Evolutionary conservation across 169 alveolate genomes (phyloP).

Genomic region (Eimeria sp.): DNA sequence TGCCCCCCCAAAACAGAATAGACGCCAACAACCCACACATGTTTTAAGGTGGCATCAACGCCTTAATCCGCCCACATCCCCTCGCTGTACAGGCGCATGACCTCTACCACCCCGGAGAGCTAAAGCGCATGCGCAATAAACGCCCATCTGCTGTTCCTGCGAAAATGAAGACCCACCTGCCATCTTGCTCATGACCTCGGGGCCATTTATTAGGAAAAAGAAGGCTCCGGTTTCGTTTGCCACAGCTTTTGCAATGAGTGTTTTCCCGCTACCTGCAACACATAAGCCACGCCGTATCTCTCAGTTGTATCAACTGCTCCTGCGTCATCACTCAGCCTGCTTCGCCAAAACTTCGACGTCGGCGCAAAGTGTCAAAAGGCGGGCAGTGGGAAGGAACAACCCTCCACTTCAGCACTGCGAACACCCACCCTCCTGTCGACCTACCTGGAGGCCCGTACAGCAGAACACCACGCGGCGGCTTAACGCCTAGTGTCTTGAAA

Average conservation of each 20-base stretch:
- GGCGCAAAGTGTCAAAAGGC: neutral
- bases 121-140: neutral
- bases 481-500: conserved; percentile 99
- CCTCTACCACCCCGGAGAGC: neutral
- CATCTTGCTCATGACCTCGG: conserved; percentile 98
- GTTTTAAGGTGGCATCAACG: neutral
- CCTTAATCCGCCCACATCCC: neutral
- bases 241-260: conserved; percentile 99
- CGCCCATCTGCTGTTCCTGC: neutral
- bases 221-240: conserved; percentile 97
- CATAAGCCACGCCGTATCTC: neutral
- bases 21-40: neutral
- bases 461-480: conserved; percentile 99
- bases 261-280: conserved; percentile 97
- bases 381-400: neutral
- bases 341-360: neutral
- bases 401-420: neutral
- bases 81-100: neutral
- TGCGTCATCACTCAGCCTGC: neutral
- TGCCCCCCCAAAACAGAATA: neutral
- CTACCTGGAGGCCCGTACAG: conserved; percentile 99
- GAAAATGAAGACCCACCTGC: conserved; percentile 87
- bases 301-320: neutral
- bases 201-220: conserved; percentile 91
- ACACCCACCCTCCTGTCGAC: neutral